These are phyloP conservation scores for Arthrobotrys entomopaga DNA, from an alignment of 2,329 filamentous ascomycete species.

Conservation along the genomic window DNA sequence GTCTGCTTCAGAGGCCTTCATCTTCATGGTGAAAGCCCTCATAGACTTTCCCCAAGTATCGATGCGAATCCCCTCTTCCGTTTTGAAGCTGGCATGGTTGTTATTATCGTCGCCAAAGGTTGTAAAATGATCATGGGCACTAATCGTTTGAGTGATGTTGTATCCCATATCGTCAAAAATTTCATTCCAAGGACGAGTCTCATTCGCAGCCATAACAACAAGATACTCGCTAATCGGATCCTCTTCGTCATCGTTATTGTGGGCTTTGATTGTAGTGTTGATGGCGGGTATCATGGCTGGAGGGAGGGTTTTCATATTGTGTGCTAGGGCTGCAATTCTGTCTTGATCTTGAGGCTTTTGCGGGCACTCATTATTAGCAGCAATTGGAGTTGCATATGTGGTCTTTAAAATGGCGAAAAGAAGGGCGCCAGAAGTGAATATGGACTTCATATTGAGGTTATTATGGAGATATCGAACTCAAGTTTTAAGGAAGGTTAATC, in stretches of 20 bases:
- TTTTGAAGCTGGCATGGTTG: conserved; percentile 22
- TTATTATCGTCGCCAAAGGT: conserved; percentile 16
- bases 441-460: conserved; percentile 30
- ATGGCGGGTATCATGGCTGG: conserved; percentile 26
- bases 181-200: conserved; percentile 55
- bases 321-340: conserved; percentile 23
- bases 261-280: not conserved
- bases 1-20: conserved; percentile 39
- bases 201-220: conserved; percentile 56
- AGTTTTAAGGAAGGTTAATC: not conserved
- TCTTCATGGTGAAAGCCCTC: conserved; percentile 57
- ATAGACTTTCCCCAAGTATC: conserved; percentile 57
- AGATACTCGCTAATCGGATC: conserved; percentile 55
- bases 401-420: conserved; percentile 11
- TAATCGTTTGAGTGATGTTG: conserved; percentile 60
- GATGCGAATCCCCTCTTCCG: conserved; percentile 35
- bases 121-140: not conserved
- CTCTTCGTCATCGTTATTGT: not conserved
- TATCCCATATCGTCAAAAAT: conserved; percentile 57
- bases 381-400: not conserved
- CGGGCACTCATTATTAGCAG: not conserved
- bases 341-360: conserved; percentile 8
- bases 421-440: conserved; percentile 14
- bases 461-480: conserved; percentile 4
- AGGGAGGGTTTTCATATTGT: conserved; percentile 28